Evolutionary conservation across 352 stramenopile genomes (phyloP).

Genomic region (Globisporangium emineosum): DNA sequence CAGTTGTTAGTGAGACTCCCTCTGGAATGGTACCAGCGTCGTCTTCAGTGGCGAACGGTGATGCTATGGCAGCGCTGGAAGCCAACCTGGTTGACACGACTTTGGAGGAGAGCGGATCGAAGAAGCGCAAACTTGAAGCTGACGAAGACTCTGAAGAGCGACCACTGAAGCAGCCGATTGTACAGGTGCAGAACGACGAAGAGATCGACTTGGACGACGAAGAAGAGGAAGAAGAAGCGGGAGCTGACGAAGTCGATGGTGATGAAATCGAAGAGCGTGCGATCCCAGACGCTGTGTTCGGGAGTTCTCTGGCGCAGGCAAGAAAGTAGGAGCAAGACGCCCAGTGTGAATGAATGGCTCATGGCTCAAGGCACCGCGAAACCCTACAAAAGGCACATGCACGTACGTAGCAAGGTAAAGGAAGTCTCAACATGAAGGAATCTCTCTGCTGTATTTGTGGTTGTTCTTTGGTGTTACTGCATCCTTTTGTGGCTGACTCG

Average conservation of each 20-base stretch:
- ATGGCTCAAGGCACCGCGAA: background rate
- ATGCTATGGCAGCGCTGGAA: conserved; percentile 90
- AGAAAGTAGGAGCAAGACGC: background rate
- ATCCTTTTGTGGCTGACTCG: background rate
- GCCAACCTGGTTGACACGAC: conserved; percentile 56
- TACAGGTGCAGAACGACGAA: conserved; percentile 81
- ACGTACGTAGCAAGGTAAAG: conserved; percentile 6
- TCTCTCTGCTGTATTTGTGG: background rate
- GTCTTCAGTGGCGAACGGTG: conserved; percentile 51
- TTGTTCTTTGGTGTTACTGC: background rate
- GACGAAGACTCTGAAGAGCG: conserved; percentile 69
- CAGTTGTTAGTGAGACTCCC: conserved; percentile 29
- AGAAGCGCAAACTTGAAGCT: conserved; percentile 63
- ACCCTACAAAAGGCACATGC: background rate
- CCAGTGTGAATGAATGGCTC: background rate
- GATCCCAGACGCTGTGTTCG: conserved; percentile 51
- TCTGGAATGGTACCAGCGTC: conserved; percentile 56
- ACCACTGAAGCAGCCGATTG: conserved; percentile 73
- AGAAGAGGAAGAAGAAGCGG: conserved; percentile 49
- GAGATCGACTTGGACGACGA: conserved; percentile 94
- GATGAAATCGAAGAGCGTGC: conserved; percentile 52
- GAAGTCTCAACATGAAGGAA: conserved; percentile 1
- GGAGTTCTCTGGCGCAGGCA: conserved; percentile 12
- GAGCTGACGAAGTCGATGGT: background rate
- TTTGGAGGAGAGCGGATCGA: conserved; percentile 29